A percentile compares a stretch with the other conserved stretches of the same genome.
Evolutionary conservation across 1,284 basidiomycete genomes (phyloP).

Genomic region (Moesziomyces aphidis): DNA sequence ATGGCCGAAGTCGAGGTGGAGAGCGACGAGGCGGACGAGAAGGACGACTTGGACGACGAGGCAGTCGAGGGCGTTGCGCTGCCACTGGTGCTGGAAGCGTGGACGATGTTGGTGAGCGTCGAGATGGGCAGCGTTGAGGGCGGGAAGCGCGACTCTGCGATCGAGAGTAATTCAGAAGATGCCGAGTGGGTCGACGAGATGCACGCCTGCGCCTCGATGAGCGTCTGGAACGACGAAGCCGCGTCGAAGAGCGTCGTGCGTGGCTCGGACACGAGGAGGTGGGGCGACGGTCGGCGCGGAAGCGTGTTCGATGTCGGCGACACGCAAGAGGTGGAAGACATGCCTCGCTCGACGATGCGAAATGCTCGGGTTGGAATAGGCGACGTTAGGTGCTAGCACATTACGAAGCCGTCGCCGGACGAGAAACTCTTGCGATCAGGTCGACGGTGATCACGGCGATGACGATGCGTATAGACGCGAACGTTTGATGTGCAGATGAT

Average conservation of each 20-base stretch:
- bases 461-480: background rate
- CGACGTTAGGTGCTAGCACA: background rate
- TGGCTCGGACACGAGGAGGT: slow-evolving; percentile 9
- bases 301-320: background rate
- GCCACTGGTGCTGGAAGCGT: slow-evolving; percentile 2
- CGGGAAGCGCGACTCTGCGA: slow-evolving; percentile 26
- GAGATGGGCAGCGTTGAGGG: slow-evolving; percentile 39
- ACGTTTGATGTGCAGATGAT: background rate
- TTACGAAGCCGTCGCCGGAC: background rate
- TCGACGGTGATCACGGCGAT: background rate
- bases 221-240: slow-evolving; percentile 37
- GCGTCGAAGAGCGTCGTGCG: slow-evolving; percentile 27
- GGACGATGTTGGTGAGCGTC: slow-evolving; percentile 19
- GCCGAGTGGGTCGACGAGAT: slow-evolving; percentile 36
- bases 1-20: slow-evolving; percentile 16
- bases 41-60: slow-evolving; percentile 33
- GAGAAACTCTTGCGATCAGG: background rate
- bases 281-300: background rate
- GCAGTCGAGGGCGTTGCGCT: slow-evolving; percentile 14
- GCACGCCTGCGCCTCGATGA: slow-evolving; percentile 41
- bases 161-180: slow-evolving; percentile 41
- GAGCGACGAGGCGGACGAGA: slow-evolving; percentile 33
- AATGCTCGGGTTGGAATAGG: background rate
- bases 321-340: background rate
- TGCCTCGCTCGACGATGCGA: background rate